phyloP scores from a whole-genome alignment of 2,329 filamentous ascomycete species.

The Penicillium vulpinum region DNA sequence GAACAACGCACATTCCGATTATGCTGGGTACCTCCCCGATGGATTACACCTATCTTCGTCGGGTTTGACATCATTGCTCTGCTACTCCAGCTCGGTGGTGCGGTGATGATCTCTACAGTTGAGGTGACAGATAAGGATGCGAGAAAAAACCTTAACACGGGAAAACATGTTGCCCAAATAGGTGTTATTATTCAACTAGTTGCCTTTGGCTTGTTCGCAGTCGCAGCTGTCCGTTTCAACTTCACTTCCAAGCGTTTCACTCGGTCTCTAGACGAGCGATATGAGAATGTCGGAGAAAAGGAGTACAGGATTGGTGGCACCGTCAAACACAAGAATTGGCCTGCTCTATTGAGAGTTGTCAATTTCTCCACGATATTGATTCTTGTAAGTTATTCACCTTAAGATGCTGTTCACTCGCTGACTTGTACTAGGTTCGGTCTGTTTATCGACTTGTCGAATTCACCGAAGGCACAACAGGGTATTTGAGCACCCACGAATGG shows the following conservation, averaged over 20 bases:
- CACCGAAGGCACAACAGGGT: conserved; percentile 43
- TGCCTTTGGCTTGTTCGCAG: conserved; percentile 50
- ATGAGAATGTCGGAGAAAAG: conserved; percentile 19
- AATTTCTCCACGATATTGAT: conserved; percentile 35
- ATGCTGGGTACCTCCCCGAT: conserved; percentile 40
- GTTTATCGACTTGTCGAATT: conserved; percentile 54
- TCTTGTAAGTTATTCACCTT: conserved; percentile 21
- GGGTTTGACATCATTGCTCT: conserved; percentile 43
- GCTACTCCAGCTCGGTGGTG: conserved; percentile 40
- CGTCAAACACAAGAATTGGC: conserved; percentile 33
- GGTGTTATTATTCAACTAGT: conserved; percentile 48
- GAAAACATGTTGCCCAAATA: conserved; percentile 42
- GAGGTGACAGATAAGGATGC: conserved; percentile 22
- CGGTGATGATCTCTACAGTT: conserved; percentile 44
- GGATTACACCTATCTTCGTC: conserved; percentile 45
- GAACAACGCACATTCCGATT: conserved; percentile 34
- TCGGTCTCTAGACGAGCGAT: conserved; percentile 29
- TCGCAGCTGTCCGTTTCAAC: conserved; percentile 51
- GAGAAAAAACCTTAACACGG: conserved; percentile 32
- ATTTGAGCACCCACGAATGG: conserved; percentile 46
- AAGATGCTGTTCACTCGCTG: conserved; percentile 3
- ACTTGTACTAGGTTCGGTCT: conserved; percentile 37
- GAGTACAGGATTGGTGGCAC: conserved; percentile 21
- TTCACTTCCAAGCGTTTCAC: conserved; percentile 46
- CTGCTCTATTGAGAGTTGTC: conserved; percentile 31